phyloP scores from a whole-genome alignment of 2,329 filamentous ascomycete species.

The Aspergillus pseudonomiae region DNA sequence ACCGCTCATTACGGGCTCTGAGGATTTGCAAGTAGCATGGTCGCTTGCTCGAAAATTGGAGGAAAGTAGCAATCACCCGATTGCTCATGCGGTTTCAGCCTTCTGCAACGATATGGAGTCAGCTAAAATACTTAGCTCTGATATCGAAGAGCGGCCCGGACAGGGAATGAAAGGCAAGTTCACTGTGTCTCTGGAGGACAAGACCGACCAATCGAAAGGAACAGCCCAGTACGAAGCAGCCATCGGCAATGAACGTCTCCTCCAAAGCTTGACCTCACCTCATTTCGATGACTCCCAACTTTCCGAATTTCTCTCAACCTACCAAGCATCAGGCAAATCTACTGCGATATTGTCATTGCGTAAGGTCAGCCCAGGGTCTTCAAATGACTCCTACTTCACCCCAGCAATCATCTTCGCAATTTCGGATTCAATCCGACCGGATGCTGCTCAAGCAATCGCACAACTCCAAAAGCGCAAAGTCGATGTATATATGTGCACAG shows the following conservation, averaged over 20 bases:
- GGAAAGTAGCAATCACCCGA: slow-evolving; percentile 62
- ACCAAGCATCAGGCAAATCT: slow-evolving; percentile 47
- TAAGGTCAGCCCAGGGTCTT: slow-evolving; percentile 13
- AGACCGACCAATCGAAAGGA: slow-evolving; percentile 14
- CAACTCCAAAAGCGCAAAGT: slow-evolving; percentile 68
- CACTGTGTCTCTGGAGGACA: slow-evolving; percentile 31
- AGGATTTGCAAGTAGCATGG: slow-evolving; percentile 46
- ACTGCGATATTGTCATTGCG: slow-evolving; percentile 49
- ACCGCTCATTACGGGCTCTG: slow-evolving; percentile 38
- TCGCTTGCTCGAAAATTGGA: slow-evolving; percentile 56
- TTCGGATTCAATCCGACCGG: slow-evolving; percentile 77
- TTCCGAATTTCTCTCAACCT: slow-evolving; percentile 38
- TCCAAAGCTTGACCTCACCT: slow-evolving; percentile 39
- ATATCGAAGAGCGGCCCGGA: slow-evolving; percentile 59
- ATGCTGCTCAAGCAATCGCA: slow-evolving; percentile 67
- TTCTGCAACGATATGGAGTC: slow-evolving; percentile 48
- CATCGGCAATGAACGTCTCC: slow-evolving; percentile 61
- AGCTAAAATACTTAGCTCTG: slow-evolving; percentile 31
- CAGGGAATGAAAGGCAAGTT: slow-evolving; percentile 61
- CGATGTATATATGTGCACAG: slow-evolving; percentile 88
- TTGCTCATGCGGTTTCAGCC: slow-evolving; percentile 57
- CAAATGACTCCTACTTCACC: slow-evolving; percentile 29
- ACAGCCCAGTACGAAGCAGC: slow-evolving; percentile 49
- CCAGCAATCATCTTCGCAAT: slow-evolving; percentile 72
- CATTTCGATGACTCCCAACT: slow-evolving; percentile 37